These are phyloP conservation scores for Ogataea pilisensis DNA, from an alignment of 805 yeast species.

Conservation along the genomic window DNA sequence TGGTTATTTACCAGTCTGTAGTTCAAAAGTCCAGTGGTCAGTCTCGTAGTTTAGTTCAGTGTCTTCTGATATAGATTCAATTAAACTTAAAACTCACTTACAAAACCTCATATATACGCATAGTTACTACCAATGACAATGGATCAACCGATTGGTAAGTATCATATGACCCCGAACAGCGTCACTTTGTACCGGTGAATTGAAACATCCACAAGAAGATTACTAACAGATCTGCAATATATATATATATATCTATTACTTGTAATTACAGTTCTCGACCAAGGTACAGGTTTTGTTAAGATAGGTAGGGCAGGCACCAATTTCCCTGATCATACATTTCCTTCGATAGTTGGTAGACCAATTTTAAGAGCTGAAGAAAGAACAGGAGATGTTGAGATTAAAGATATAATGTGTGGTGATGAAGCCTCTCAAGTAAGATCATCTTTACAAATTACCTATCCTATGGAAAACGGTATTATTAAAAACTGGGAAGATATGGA, in stretches of 20 bases:
- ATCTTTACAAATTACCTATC: conserved; percentile 87
- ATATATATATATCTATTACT: not conserved
- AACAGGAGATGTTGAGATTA: conserved; percentile 69
- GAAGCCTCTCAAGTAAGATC: conserved; percentile 92
- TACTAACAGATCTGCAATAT: not conserved
- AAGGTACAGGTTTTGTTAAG: conserved; percentile 98
- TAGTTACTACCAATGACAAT: too few relatives aligned
- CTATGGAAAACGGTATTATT: conserved; percentile 98
- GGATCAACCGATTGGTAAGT: conserved; percentile 31
- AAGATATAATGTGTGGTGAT: conserved; percentile 96
- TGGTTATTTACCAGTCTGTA: too few relatives aligned
- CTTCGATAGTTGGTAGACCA: conserved; percentile 96
- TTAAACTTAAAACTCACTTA: too few relatives aligned
- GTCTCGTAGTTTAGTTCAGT: too few relatives aligned
- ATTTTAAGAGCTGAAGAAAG: conserved; percentile 95
- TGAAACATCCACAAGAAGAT: too few relatives aligned
- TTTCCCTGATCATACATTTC: conserved; percentile 95
- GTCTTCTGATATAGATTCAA: too few relatives aligned
- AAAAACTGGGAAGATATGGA: conserved; percentile 99
- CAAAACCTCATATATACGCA: too few relatives aligned
- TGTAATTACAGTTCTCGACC: conserved; percentile 73
- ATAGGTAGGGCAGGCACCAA: conserved; percentile 96
- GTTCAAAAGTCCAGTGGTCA: too few relatives aligned
- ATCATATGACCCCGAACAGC: not conserved
- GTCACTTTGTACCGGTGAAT: not conserved